Evolutionary conservation across 169 alveolate species (phyloP).

Genomic region (Ophryocystis elektroscirrha): DNA sequence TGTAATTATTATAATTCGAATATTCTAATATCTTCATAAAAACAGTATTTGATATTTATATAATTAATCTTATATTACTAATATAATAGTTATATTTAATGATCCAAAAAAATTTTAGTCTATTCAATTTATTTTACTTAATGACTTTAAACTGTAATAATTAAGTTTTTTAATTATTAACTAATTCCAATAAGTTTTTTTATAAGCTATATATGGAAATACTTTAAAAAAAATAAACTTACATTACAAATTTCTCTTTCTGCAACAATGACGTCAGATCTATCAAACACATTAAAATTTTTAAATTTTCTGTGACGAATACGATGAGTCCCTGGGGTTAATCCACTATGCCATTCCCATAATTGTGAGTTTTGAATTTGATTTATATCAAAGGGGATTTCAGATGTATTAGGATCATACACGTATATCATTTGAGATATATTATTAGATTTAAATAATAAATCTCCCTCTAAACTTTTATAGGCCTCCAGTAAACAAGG

Average conservation of each 20-base stretch:
- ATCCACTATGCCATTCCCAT: constrained; percentile 61
- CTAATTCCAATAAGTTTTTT: neutral
- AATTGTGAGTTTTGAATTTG: constrained; percentile 23
- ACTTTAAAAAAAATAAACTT: neutral
- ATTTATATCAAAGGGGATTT: constrained; percentile 18
- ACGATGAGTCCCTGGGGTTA: constrained; percentile 46
- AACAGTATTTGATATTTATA: no score
- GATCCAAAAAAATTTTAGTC: no score
- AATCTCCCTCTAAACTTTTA: constrained; percentile 47
- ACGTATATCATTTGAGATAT: constrained; percentile 39
- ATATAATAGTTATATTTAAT: no score
- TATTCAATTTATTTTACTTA: no score
- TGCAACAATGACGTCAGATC: constrained; percentile 47
- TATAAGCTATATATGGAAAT: neutral
- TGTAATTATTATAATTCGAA: no score
- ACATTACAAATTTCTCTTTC: constrained; percentile 29
- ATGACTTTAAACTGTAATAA: no score
- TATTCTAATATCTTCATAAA: no score
- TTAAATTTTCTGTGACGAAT: constrained; percentile 45
- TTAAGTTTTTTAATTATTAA: neutral
- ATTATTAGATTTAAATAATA: constrained; percentile 44
- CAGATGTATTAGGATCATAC: constrained; percentile 25
- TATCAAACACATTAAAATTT: constrained; percentile 34
- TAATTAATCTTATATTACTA: no score
- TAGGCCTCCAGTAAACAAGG: constrained; percentile 52